Conservation (phyloP, 2,329 filamentous ascomycete genomes). For the Talaromyces sp. region DNA sequence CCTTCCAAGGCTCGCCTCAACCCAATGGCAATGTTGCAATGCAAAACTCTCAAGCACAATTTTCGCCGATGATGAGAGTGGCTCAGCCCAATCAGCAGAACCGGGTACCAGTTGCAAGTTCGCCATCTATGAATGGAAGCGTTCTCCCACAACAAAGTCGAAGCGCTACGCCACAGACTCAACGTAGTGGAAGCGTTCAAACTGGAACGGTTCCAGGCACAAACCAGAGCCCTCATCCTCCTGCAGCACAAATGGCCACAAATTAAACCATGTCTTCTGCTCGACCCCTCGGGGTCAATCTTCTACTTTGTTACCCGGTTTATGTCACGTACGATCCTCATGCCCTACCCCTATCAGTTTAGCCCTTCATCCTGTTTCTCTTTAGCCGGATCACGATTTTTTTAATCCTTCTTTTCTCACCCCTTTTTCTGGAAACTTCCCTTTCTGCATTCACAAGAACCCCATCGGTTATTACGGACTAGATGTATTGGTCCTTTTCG, state of each 20-base stretch:
- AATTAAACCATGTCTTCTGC: slow-evolving; percentile 26
- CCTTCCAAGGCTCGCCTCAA: slow-evolving; percentile 36
- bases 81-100: slow-evolving; percentile 48
- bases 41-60: slow-evolving; percentile 49
- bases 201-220: slow-evolving; percentile 37
- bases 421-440: neutral
- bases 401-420: neutral
- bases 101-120: slow-evolving; percentile 40
- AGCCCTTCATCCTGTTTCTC: neutral
- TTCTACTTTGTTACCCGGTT: slow-evolving; percentile 8
- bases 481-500: slow-evolving; percentile 9
- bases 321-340: slow-evolving; percentile 16
- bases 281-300: neutral
- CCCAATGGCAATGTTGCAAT: slow-evolving; percentile 38
- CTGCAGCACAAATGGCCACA: slow-evolving; percentile 42
- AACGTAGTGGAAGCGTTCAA: slow-evolving; percentile 46
- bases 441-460: neutral
- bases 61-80: slow-evolving; percentile 55
- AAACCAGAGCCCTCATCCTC: slow-evolving; percentile 44
- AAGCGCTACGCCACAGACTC: slow-evolving; percentile 48
- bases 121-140: slow-evolving; percentile 47
- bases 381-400: slow-evolving; percentile 1
- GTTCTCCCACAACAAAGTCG: slow-evolving; percentile 41
- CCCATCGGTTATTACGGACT: neutral
- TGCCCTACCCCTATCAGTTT: neutral